Evolutionary conservation across 768 basidiomycete species (phyloP).

Genomic region (Artomyces pyxidatus): DNA sequence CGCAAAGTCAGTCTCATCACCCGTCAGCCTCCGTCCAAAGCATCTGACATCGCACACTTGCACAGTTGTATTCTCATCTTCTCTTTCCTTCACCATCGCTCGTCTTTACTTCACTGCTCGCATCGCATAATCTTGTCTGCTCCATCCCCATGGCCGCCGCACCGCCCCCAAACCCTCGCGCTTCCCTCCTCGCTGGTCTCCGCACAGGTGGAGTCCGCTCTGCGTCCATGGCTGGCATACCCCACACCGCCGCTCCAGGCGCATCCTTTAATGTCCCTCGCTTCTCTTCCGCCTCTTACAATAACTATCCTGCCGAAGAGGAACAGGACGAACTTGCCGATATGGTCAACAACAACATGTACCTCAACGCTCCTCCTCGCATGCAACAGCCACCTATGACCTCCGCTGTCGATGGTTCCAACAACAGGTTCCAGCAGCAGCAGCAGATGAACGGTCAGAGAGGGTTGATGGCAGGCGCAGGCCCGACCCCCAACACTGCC

Average conservation of each 20-base stretch:
- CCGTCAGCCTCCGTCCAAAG: slow-evolving; percentile 8
- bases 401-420: slow-evolving; percentile 60
- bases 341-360: slow-evolving; percentile 43
- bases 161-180: slow-evolving; percentile 45
- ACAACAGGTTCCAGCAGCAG: slow-evolving; percentile 64
- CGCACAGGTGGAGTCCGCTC: slow-evolving; percentile 88
- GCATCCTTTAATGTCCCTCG: slow-evolving; percentile 57
- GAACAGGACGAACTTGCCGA: slow-evolving; percentile 57
- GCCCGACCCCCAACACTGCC: slow-evolving; percentile 41
- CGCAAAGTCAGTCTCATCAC: not conserved
- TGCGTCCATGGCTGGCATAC: slow-evolving; percentile 37
- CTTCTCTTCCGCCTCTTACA: slow-evolving; percentile 38
- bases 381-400: slow-evolving; percentile 52
- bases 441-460: slow-evolving; percentile 38
- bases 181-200: slow-evolving; percentile 81
- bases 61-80: slow-evolving; percentile 27
- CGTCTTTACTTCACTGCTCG: slow-evolving; percentile 13
- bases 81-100: slow-evolving; percentile 18
- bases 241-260: slow-evolving; percentile 62
- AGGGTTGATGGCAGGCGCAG: slow-evolving; percentile 42
- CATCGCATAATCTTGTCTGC: slow-evolving; percentile 15
- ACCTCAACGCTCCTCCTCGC: slow-evolving; percentile 32
- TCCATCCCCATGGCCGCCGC: slow-evolving; percentile 33
- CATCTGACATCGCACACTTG: slow-evolving; percentile 4
- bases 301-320: slow-evolving; percentile 40